These are phyloP conservation scores for Cetraspora pellucida DNA, from an alignment of 192 early-diverging fungal genomes.

Conservation along the genomic window DNA sequence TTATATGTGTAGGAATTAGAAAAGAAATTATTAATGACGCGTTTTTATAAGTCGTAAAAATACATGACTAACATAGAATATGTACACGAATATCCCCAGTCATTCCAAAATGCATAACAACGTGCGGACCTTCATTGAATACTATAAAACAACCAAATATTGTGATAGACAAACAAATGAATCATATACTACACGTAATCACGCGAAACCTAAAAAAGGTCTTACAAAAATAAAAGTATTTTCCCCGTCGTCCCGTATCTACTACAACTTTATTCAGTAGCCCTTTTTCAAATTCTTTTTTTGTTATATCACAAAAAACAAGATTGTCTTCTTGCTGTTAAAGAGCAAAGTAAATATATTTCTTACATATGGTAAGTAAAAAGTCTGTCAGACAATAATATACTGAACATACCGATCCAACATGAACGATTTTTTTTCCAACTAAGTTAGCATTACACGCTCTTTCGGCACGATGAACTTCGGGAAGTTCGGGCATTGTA, in stretches of 20 bases:
- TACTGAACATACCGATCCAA: conserved; percentile 42
- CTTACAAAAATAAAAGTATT: conserved; percentile 66
- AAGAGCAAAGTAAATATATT: background rate
- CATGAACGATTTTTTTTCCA: conserved; percentile 50
- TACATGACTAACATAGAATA: background rate
- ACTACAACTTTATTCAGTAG: conserved; percentile 56
- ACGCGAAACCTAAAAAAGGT: background rate
- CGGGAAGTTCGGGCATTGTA: conserved; percentile 76
- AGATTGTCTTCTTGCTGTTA: conserved; percentile 32
- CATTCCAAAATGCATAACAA: conserved; percentile 79
- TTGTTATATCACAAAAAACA: conserved; percentile 47
- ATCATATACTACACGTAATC: background rate
- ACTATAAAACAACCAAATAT: conserved; percentile 13
- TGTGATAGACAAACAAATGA: background rate
- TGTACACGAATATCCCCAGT: conserved; percentile 55
- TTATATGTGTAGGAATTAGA: conserved; percentile 7
- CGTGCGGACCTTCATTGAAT: conserved; percentile 47
- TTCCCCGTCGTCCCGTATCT: conserved; percentile 72
- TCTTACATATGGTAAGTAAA: background rate
- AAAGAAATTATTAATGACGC: too few species aligned
- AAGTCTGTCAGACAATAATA: background rate
- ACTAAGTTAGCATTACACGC: conserved; percentile 57
- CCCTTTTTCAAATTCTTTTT: conserved; percentile 38
- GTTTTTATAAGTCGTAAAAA: too few species aligned
- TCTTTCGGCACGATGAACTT: conserved; percentile 70